These are phyloP conservation scores for Rhodosporidiobolus odoratus DNA, from an alignment of 768 basidiomycete genomes.

Conservation along the genomic window DNA sequence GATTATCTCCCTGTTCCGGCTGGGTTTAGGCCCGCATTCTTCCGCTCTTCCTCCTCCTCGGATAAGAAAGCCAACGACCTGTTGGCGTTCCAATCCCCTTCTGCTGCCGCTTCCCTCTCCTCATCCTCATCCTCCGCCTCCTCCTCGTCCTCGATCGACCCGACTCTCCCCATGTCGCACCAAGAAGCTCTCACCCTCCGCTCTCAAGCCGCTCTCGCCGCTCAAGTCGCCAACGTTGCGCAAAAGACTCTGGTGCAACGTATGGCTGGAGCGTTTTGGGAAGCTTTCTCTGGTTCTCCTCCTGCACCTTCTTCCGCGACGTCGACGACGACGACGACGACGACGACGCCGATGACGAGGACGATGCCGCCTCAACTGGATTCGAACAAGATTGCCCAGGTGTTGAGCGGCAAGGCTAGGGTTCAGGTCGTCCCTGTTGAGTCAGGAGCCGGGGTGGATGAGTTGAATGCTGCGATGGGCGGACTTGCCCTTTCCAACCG, in stretches of 20 bases:
- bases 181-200: constrained; percentile 34
- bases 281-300: constrained; percentile 63
- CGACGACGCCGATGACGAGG: neutral
- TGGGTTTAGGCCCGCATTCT: constrained; percentile 39
- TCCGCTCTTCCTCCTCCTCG: constrained; percentile 39
- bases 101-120: constrained; percentile 41
- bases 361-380: neutral
- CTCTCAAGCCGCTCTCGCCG: constrained; percentile 1
- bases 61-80: constrained; percentile 33
- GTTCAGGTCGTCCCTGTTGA: constrained; percentile 28
- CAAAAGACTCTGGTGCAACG: constrained; percentile 68
- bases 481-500: neutral
- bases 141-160: no score
- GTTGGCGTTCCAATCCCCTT: constrained; percentile 54
- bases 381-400: constrained; percentile 17
- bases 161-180: constrained; percentile 41
- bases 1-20: constrained; percentile 17
- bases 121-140: constrained; percentile 32
- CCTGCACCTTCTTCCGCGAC: neutral
- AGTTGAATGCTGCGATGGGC: constrained; percentile 5
- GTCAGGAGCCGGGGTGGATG: neutral
- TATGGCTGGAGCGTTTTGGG: constrained; percentile 76
- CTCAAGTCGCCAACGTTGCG: constrained; percentile 66
- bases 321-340: neutral
- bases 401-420: constrained; percentile 11